phyloP scores from a whole-genome alignment of 805 yeast genomes.

The Candida broadrunensis region DNA sequence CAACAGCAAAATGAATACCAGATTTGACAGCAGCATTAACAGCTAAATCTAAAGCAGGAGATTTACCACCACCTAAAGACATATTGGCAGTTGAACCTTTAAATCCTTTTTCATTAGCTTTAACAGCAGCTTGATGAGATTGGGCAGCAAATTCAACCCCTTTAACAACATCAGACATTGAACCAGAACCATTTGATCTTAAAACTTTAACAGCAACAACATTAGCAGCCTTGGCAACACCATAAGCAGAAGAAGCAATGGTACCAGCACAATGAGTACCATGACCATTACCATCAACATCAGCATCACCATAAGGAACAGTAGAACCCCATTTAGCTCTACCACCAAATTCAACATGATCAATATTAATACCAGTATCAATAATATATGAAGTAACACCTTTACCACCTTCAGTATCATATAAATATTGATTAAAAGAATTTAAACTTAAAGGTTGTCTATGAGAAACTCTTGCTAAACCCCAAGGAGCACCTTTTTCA shows the following conservation, averaged over 20 bases:
- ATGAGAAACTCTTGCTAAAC: slow-evolving; percentile 86
- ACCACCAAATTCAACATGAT: slow-evolving; percentile 76
- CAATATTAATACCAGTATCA: slow-evolving; percentile 82
- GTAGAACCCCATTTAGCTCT: slow-evolving; percentile 88
- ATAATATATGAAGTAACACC: slow-evolving; percentile 86
- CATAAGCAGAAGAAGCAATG: slow-evolving; percentile 74
- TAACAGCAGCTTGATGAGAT: slow-evolving; percentile 55
- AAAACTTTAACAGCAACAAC: slow-evolving; percentile 82
- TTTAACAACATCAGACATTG: slow-evolving; percentile 79
- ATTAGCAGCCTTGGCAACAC: slow-evolving; percentile 79
- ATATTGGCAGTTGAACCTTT: slow-evolving; percentile 88
- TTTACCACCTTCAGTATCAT: slow-evolving; percentile 70
- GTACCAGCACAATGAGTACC: slow-evolving; percentile 99
- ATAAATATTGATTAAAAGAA: slow-evolving; percentile 69
- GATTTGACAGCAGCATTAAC: slow-evolving; percentile 86
- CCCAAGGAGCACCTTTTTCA: slow-evolving; percentile 92
- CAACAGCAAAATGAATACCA: slow-evolving; percentile 90
- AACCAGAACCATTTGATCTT: slow-evolving; percentile 78
- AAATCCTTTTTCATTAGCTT: slow-evolving; percentile 57
- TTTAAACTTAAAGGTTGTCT: slow-evolving; percentile 66
- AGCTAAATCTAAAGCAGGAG: slow-evolving; percentile 82
- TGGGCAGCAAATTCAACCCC: slow-evolving; percentile 85
- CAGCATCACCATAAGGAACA: slow-evolving; percentile 67
- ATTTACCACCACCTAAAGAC: slow-evolving; percentile 93
- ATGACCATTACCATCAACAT: slow-evolving; percentile 85